phyloP scores from a whole-genome alignment of 2,329 filamentous ascomycete genomes.

The Nothophoma quercina region DNA sequence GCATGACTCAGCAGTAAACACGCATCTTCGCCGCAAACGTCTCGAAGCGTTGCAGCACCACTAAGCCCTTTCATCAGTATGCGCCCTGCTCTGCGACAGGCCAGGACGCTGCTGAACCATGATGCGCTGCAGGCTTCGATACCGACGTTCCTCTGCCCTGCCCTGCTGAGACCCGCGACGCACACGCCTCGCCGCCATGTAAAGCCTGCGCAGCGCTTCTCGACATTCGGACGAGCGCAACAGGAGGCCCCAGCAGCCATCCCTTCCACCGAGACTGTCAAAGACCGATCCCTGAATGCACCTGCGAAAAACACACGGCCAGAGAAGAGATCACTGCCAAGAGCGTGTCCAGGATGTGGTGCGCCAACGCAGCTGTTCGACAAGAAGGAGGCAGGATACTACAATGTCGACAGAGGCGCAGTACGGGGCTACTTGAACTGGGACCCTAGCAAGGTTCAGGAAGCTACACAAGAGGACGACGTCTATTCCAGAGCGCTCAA shows the following conservation, averaged over 20 bases:
- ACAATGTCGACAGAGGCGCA: conserved; percentile 58
- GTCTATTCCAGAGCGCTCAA: conserved; percentile 48
- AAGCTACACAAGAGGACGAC: conserved; percentile 43
- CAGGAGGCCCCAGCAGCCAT: conserved; percentile 24
- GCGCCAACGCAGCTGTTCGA: conserved; percentile 66
- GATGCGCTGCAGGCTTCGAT: conserved; percentile 35
- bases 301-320: background rate
- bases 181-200: conserved; percentile 18
- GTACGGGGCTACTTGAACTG: conserved; percentile 52
- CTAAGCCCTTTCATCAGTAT: conserved; percentile 28
- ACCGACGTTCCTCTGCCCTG: conserved; percentile 47
- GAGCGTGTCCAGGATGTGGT: conserved; percentile 69
- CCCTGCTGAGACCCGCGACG: conserved; percentile 33
- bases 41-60: background rate
- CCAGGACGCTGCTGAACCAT: conserved; percentile 35
- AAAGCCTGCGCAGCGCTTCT: conserved; percentile 29
- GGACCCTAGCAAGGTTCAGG: conserved; percentile 29
- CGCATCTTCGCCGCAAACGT: background rate
- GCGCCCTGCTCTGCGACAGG: conserved; percentile 42
- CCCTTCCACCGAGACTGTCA: conserved; percentile 14
- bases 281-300: background rate
- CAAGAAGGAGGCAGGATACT: conserved; percentile 64
- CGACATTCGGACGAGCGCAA: conserved; percentile 28
- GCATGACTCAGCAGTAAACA: conserved; percentile 9
- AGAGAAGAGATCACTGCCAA: conserved; percentile 50